Evolutionary conservation across 2,329 filamentous ascomycete genomes (phyloP), one percentile per base, ranked within the genome.

Genomic region (Helotiales sp.): DNA sequence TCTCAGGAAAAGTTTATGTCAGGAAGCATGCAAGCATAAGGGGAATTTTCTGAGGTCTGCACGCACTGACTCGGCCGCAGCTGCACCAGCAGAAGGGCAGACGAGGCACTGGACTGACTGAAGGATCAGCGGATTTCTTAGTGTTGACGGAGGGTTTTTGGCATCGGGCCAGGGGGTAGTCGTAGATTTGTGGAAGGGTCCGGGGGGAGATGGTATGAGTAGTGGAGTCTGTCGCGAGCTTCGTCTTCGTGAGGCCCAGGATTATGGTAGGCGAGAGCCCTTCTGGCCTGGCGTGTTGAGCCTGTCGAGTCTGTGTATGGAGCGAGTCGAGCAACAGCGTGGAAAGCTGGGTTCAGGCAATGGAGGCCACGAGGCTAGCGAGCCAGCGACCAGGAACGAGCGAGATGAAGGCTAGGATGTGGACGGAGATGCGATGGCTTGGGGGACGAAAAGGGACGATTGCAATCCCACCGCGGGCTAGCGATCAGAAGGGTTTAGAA

Each of bases 21-120:
- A 51, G 54, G 58, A 47, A 54, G 58, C 46, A 57, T 54, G 54
- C 54, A 54, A 34, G 46, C 54, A 57, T 48, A 60, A 57, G 52
- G 54, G 53, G 48, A 46, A 54, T 42, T 33, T 51, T 47, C 31
- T 44, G 47, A 22, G 52, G 52, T 36, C 42, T 54, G 52, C 42
- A 47, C 34, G 50, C 50, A 52, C 50, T 52, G 50, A 52, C 50
- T 40, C 33, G 44, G 46, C 46, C 40, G 34, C 5, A 17, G 46
- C 12, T 48, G 29, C 13, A 48, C 22, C 40, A 44, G 22, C 5
- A 13, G 9, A 13, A 44, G n/a, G 12, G 10, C 22, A 44, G n/a
- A 4, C 22, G 19, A 44, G n/a, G 27, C 5, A 27, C 22, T 44
- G n/a, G 5, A 12, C 10, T 44, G 40, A 15, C 12, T 44, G 40